Base-by-base conservation (phyloP, 1,284 basidiomycete genomes). In the Dichomitus squalens region DNA sequence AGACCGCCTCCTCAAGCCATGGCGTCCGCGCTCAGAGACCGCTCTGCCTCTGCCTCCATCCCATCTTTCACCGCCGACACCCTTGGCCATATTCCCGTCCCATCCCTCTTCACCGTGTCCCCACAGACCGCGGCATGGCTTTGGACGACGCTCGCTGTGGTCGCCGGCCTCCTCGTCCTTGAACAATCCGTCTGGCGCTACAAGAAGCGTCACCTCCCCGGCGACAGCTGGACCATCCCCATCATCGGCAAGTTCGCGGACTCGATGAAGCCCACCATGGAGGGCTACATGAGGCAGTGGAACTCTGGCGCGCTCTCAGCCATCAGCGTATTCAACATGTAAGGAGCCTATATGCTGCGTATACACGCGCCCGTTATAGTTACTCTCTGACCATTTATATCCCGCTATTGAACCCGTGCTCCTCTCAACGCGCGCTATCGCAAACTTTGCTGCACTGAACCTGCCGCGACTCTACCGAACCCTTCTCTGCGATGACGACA, bases 311-410 rank as follows among this genome's bases (percentile, higher is more conserved):
- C 87, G 8, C 81, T 98, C 36, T 91, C 89, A 64, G 93, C 87
- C 12, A 78, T 96, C 59, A 95, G 92, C 68, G 95, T 98, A 3
- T 98, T 98, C 80, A 95, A 98, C 76, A 96, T 98, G 95, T 93
- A 64, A 68, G 91, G 7, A 46, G 12, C 53, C 31, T 11, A n/a
- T 56, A 18, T n/a, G 12, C 2, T 44, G n/a, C 44, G 35, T 16
- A 21, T 16, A 33, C 18, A 16, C 18, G 29, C 27, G 20, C 58
- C 58, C 31, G 29, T 60, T 58, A 47, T 58, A 38, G 62, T 55
- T 57, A 52, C 41, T 34, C 12, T 57, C 61, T 63, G 54, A 63
- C 61, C 56, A 52, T 57, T 41, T 60, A n/a, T 41, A 35, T 48
- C 39, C 11, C 49, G 21, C 50, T 52, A 53, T 40, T 57, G 48